Evolutionary conservation across 2,329 filamentous ascomycete species (phyloP), one percentile per base, ranked within the genome.

Genomic region (Arthrocladium fulminans): DNA sequence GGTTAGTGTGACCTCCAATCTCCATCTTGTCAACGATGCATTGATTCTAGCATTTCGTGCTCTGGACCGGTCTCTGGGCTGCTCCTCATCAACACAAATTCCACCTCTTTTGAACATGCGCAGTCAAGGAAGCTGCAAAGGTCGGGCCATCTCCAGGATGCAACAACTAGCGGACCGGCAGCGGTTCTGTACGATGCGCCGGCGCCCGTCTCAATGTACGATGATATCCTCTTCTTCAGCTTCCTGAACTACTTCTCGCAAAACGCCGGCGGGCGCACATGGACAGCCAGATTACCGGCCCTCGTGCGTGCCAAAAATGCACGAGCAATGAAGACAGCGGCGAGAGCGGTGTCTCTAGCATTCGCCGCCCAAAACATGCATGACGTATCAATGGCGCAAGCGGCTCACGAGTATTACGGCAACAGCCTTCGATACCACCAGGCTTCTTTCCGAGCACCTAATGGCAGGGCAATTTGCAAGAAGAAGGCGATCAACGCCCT

Each of bases 1-100:
- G n/a, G n/a, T n/a, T 1, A 68, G 63, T 49, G 40, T 39, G 47
- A 45, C 23, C 30, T 45, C n/a, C 17, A 45, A 3, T 3, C 2
- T 3, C 47, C 47, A 24, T 22, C n/a, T 22, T 44, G 30, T 19
- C 38, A 47, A 27, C 15, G 39, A 35, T 49, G 47, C 32, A 30
- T 49, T 23, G 40, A 27, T 17, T 43, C 47, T 13, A 37, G 29
- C 15, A 3, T 45, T 5, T 12, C 9, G 4, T 49, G 47, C 25
- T 35, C 47, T 15, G 39, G 47, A n/a, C 47, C 40, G 13, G 13
- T 43, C 2, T 40, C 37, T 25, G 29, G 37, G 6, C 39, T 45
- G 4, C 15, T 37, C 13, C 12, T 45, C 15, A 30, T 35, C 22
- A 45, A 45, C 32, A 37, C 15, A 10, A 27, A 27, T 27, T 10